Conservation (phyloP, 768 basidiomycete species). For the Pleurotus platypus region DNA sequence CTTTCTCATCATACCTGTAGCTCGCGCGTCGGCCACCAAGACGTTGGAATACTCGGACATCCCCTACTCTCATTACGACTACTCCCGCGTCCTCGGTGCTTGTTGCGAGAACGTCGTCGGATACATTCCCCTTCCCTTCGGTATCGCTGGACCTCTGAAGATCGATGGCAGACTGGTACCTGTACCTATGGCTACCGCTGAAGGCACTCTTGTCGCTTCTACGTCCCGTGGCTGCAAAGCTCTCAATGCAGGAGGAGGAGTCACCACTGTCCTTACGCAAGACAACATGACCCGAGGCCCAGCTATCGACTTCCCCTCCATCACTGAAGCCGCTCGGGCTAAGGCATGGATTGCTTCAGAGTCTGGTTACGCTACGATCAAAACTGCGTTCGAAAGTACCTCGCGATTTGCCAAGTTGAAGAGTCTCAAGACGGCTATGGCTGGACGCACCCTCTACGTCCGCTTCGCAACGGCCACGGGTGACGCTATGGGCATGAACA, state of each 20-base stretch:
- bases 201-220: slow-evolving; percentile 96
- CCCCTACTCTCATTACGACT: slow-evolving; percentile 86
- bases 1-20: slow-evolving; percentile 32
- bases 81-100: slow-evolving; percentile 88
- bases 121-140: slow-evolving; percentile 93
- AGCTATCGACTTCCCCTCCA: slow-evolving; percentile 90
- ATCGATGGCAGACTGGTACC: slow-evolving; percentile 82
- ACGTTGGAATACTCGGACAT: slow-evolving; percentile 82
- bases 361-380: slow-evolving; percentile 73
- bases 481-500: slow-evolving; percentile 99
- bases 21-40: slow-evolving; percentile 80
- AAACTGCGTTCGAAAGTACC: slow-evolving; percentile 89
- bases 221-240: slow-evolving; percentile 98
- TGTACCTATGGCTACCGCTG: slow-evolving; percentile 99
- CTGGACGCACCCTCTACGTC: slow-evolving; percentile 90
- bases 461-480: slow-evolving; percentile 94
- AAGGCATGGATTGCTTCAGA: slow-evolving; percentile 83
- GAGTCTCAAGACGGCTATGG: slow-evolving; percentile 83
- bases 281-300: slow-evolving; percentile 99
- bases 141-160: slow-evolving; percentile 92
- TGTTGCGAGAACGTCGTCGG: slow-evolving; percentile 99
- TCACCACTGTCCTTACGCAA: slow-evolving; percentile 85
- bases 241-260: slow-evolving; percentile 93
- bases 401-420: slow-evolving; percentile 89
- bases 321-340: slow-evolving; percentile 77